Base-by-base conservation (phyloP, 768 basidiomycete genomes). In the Pleurotus eryngii region DNA sequence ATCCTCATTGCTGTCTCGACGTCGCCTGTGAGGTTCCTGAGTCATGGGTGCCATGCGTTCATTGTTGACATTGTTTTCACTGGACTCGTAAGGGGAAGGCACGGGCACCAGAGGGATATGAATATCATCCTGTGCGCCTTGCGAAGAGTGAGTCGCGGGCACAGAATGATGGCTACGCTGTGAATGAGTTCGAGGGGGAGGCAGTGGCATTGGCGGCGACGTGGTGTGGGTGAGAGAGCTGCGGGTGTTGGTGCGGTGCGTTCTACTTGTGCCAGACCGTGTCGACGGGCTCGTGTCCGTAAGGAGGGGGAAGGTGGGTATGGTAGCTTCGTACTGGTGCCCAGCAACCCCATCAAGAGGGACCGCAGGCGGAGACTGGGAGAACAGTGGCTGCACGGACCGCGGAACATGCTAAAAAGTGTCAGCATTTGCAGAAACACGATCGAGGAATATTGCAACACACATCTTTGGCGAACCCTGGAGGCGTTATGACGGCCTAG, bases 381-480 rank as follows among this genome's bases (percentile, higher is more conserved):
- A 35, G 30, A 69, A 61, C 18, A 64, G 60, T 6, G 73, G 72
- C 45, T 65, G 67, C 1, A 65, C 60, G 5, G 63, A 59, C 59
- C 68, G 64, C 2, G 61, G 49, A 17, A 69, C 61, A 51, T 72
- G 63, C 73, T 74, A 38, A 9, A 14, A 24, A 14, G 3, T 3
- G 38, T 58, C 49, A 49, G 56, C 51, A 24, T 55, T 22, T 26
- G 43, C 4, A 14, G 9, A 24, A 22, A 30, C 37, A 30, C 6
- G 27, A 1, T 14, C 47, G 26, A 24, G 9, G 3, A 26, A 3
- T 18, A 51, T 17, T 53, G 18, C 38, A 35, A 72, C 84, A 56
- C 69, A 90, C 89, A 62, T 90, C 78, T 71, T 67, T 71, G 5
- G 90, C 90, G 63, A 79, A 76, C 14, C 90, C 90, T 39, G 90